These are phyloP conservation scores for Kodamaea kaohsiungensis DNA, from an alignment of 805 yeast species.

Conservation along the genomic window DNA sequence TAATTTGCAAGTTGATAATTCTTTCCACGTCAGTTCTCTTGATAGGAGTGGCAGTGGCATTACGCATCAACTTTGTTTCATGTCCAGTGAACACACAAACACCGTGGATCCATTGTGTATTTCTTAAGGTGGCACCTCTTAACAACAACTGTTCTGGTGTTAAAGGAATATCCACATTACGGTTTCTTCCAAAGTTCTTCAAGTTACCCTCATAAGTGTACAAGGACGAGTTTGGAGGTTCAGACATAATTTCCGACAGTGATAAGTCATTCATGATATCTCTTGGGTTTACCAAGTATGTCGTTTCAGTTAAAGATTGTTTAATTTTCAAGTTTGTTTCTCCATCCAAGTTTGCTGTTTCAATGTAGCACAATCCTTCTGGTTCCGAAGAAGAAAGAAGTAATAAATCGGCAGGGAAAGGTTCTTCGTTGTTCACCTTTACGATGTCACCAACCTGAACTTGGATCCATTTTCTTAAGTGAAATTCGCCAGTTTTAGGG, in stretches of 20 bases:
- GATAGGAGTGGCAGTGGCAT: constrained; percentile 98
- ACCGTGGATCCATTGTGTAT: constrained; percentile 95
- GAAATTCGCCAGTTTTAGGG: constrained; percentile 59
- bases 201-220: constrained; percentile 95
- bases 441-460: constrained; percentile 91
- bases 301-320: constrained; percentile 80
- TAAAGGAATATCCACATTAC: constrained; percentile 58
- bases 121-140: constrained; percentile 94
- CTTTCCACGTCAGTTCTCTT: constrained; percentile 96
- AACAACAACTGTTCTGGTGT: constrained; percentile 88
- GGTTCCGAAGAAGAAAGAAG: constrained; percentile 93
- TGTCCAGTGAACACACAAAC: constrained; percentile 95
- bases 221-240: constrained; percentile 89
- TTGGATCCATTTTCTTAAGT: constrained; percentile 75
- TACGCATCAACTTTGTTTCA: constrained; percentile 96
- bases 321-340: constrained; percentile 96
- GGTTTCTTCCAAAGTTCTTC: constrained; percentile 46
- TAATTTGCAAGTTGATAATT: constrained; percentile 87
- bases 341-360: constrained; percentile 96
- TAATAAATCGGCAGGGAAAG: constrained; percentile 91
- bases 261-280: constrained; percentile 42
- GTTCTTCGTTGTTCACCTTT: constrained; percentile 79
- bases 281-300: constrained; percentile 64
- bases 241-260: constrained; percentile 59
- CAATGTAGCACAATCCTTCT: constrained; percentile 95